Evolutionary conservation across 257 asterid species (phyloP).

Genomic region (Eucommia ulmoides): DNA sequence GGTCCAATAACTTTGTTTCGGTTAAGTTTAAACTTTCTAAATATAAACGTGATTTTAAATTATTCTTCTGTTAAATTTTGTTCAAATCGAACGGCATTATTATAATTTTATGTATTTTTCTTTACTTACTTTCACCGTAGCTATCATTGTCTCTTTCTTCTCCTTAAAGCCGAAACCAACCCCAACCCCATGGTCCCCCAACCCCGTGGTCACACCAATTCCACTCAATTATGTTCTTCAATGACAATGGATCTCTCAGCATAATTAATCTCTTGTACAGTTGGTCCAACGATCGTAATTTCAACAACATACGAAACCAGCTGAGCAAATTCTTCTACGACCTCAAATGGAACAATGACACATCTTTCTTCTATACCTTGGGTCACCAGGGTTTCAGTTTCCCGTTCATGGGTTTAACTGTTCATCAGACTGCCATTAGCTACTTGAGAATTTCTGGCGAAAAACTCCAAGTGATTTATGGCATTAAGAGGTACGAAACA

Average conservation of each 20-base stretch:
- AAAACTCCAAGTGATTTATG: slow-evolving; percentile 63
- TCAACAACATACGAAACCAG: slow-evolving; percentile 63
- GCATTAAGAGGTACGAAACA: slow-evolving; percentile 42
- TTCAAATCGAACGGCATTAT: too few species aligned
- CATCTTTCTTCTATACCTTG: slow-evolving; percentile 35
- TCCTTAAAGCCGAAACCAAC: background rate
- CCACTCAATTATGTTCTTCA: slow-evolving; percentile 54
- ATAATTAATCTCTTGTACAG: slow-evolving; percentile 76
- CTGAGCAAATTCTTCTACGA: slow-evolving; percentile 38
- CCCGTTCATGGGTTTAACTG: slow-evolving; percentile 55
- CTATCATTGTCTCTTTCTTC: background rate
- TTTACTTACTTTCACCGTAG: background rate
- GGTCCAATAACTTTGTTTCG: too few species aligned
- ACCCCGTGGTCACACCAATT: slow-evolving; percentile 73
- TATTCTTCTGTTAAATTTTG: too few species aligned
- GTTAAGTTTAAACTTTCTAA: too few species aligned
- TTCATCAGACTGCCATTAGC: slow-evolving; percentile 22
- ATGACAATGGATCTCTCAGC: slow-evolving; percentile 45
- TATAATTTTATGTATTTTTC: too few species aligned
- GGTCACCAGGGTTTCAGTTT: slow-evolving; percentile 38
- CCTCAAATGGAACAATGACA: slow-evolving; percentile 69
- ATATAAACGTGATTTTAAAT: too few species aligned
- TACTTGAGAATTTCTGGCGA: slow-evolving; percentile 25
- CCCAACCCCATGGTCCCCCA: slow-evolving; percentile 53
- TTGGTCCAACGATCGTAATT: slow-evolving; percentile 81